A percentile compares a stretch with the other conserved stretches of the same genome.
Conservation (phyloP, 805 yeast species). For the Kurtzmaniella fragi region DNA sequence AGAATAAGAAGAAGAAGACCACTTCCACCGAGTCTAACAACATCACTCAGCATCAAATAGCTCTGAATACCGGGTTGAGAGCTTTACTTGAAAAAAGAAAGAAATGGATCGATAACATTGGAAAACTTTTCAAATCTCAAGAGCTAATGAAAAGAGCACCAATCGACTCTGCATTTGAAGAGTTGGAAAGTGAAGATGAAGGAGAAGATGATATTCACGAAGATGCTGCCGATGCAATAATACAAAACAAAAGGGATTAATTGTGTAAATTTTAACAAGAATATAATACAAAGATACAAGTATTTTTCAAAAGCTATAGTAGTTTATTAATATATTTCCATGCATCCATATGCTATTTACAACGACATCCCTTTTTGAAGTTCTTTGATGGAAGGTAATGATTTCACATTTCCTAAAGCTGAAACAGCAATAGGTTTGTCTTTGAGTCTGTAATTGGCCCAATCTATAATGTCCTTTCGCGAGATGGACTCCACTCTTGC, state of each 20-base stretch:
- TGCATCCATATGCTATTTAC: conserved; percentile 5
- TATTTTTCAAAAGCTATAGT: too few species aligned
- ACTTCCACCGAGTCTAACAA: conserved; percentile 16
- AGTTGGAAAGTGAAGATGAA: conserved; percentile 25
- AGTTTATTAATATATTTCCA: neutral
- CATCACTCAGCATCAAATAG: conserved; percentile 45
- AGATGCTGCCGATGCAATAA: conserved; percentile 20
- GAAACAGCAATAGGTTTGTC: conserved; percentile 83
- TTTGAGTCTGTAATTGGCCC: conserved; percentile 81
- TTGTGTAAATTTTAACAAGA: neutral
- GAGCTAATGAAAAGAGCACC: conserved; percentile 79
- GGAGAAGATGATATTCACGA: conserved; percentile 26
- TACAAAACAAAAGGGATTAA: conserved; percentile 10
- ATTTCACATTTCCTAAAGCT: conserved; percentile 78
- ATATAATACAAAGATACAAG: too few species aligned
- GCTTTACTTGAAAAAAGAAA: conserved; percentile 78
- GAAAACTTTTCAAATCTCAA: conserved; percentile 68
- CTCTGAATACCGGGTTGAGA: conserved; percentile 72
- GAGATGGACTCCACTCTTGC: conserved; percentile 72
- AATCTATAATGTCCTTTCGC: conserved; percentile 71
- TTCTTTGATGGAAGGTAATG: conserved; percentile 64
- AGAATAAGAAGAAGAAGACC: conserved; percentile 59
- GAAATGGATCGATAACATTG: conserved; percentile 87
- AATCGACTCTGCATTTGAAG: conserved; percentile 49
- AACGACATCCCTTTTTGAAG: conserved; percentile 39